Percentiles rank a stretch among this genome's conserved stretches.
phyloP scores from a whole-genome alignment of 257 asterid genomes.

The Primulina huaijiensis region DNA sequence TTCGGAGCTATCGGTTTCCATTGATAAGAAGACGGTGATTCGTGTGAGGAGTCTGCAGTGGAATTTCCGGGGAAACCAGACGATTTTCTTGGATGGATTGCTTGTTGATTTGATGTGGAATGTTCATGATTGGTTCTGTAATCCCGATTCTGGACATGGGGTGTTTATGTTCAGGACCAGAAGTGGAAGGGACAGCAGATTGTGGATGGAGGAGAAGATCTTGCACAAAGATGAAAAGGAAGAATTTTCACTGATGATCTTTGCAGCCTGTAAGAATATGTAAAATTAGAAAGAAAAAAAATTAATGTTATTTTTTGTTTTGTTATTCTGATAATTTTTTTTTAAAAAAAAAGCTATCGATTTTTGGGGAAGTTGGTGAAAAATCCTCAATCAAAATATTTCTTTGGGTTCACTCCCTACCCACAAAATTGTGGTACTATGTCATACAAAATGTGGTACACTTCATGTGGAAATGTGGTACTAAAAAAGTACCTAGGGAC shows the following conservation, averaged over 20 bases:
- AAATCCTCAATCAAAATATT: too few relatives aligned
- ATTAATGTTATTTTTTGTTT: too few relatives aligned
- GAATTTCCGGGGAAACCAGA: slow-evolving; percentile 95
- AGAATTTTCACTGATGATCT: background rate
- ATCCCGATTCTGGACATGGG: slow-evolving; percentile 46
- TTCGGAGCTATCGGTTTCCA: slow-evolving; percentile 60
- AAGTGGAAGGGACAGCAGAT: slow-evolving; percentile 75
- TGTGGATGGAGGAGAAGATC: slow-evolving; percentile 83
- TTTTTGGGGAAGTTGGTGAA: too few relatives aligned
- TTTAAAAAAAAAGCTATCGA: too few relatives aligned
- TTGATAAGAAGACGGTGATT: slow-evolving; percentile 68
- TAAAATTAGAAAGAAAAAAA: background rate
- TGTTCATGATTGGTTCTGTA: slow-evolving; percentile 81
- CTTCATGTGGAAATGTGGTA: too few relatives aligned
- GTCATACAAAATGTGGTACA: too few relatives aligned
- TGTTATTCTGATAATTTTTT: too few relatives aligned
- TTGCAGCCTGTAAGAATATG: background rate
- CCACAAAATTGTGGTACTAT: too few relatives aligned
- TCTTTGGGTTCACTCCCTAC: too few relatives aligned
- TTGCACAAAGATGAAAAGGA: slow-evolving; percentile 29
- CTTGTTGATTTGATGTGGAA: slow-evolving; percentile 94
- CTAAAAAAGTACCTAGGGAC: too few relatives aligned
- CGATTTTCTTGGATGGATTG: slow-evolving; percentile 78
- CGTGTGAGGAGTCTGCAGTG: slow-evolving; percentile 83
- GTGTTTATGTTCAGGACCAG: slow-evolving; percentile 94